phyloP scores from a whole-genome alignment of 225 moss, liverwort and hornwort genomes.

The Polytrichum commune region DNA sequence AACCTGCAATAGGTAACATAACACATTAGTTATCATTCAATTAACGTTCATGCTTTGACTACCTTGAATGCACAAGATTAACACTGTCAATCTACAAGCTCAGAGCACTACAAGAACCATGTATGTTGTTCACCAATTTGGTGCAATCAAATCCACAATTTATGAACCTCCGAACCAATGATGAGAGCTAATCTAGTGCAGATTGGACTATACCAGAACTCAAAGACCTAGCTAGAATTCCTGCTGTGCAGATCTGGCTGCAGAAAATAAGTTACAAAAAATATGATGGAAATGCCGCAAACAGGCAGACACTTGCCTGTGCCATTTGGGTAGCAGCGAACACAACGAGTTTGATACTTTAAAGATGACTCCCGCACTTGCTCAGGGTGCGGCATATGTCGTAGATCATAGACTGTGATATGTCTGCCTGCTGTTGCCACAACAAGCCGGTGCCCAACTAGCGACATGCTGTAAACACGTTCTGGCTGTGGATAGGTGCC shows the following conservation, averaged over 20 bases:
- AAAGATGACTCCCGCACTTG: slow-evolving; percentile 89
- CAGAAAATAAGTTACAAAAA: no score
- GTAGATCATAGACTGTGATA: slow-evolving; percentile 87
- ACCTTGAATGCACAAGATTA: no score
- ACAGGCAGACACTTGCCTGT: slow-evolving; percentile 44
- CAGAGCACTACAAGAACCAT: no score
- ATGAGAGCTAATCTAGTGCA: neutral
- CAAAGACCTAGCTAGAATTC: no score
- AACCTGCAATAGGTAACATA: slow-evolving; percentile 50
- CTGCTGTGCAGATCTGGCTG: no score
- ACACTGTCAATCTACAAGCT: no score
- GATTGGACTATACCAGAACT: neutral
- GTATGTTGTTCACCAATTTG: no score
- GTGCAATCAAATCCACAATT: no score
- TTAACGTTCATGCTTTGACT: no score
- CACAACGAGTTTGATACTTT: slow-evolving; percentile 98
- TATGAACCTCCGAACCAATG: neutral
- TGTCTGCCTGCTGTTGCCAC: slow-evolving; percentile 92
- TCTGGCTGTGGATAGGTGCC: slow-evolving; percentile 89
- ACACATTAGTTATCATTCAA: slow-evolving; percentile 4
- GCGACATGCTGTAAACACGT: slow-evolving; percentile 96
- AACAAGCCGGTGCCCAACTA: slow-evolving; percentile 89
- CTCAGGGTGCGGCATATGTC: slow-evolving; percentile 88
- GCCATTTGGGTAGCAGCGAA: slow-evolving; percentile 95
- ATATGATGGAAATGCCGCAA: no score